Base-by-base conservation (phyloP, 169 alveolate genomes). In the Plasmodium inui region DNA sequence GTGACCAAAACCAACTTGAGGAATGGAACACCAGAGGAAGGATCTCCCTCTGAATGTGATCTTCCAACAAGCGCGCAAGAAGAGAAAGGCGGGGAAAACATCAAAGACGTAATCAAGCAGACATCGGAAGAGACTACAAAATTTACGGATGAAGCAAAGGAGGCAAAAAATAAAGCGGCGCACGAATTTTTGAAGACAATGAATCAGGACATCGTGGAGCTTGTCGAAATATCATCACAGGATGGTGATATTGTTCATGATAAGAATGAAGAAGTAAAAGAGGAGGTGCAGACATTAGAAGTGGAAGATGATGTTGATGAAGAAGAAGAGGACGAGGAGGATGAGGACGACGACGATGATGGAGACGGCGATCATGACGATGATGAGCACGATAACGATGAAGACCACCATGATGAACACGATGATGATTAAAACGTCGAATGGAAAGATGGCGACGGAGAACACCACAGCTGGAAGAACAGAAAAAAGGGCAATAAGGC, bases 181-280 rank as follows among this genome's bases (percentile, higher is more conserved):
- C 30, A 78, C 3, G 32, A 19, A 78, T 57, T 39, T 26, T 61
- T 61, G 74, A 61, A 61, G 53, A 57, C 3, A 78, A 46, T 2
- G 28, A 78, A 78, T 17, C 70, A 78, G 28, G 17, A 78, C 30
- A 34, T 1, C 14, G 39, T 14, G 30, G 71, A 34, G 19, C 39
- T 6, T 39, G 17, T 14, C 37, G 67, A 34, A 34, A 32, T 37
- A 41, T 8, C 61, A 5, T 19, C 10, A 41, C 71, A 61, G 34
- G 26, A 7, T 12, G 34, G 70, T 19, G 34, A 37, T 17, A 10
- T n/a, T 39, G 17, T 46, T 39, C 39, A 19, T 5, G 32, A 39
- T 78, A 78, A 46, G 26, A 57, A 78, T 34, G 84, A 78, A 12
- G 50, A 78, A 41, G 84, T 30, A 57, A n/a, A 78, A 1, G 84